Conservation (phyloP, 345 rosid genomes). For the Mercurialis annua region DNA sequence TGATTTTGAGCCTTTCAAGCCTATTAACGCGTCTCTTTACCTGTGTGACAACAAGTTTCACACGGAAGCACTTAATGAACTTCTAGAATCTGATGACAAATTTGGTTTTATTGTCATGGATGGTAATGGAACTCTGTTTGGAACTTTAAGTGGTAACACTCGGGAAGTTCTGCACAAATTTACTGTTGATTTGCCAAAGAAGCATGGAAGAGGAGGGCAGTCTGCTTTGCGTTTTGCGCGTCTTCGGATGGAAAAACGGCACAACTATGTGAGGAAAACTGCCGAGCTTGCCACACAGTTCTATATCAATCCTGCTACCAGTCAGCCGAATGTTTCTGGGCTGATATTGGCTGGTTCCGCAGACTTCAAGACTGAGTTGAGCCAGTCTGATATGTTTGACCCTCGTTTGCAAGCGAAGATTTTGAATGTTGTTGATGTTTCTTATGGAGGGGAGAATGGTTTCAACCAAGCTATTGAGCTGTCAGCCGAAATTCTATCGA, state of each 20-base stretch:
- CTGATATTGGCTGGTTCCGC: slow-evolving; percentile 37
- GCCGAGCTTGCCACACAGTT: slow-evolving; percentile 39
- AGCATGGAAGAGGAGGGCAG: slow-evolving; percentile 49
- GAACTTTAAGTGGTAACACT: slow-evolving; percentile 38
- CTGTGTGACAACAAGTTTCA: slow-evolving; percentile 36
- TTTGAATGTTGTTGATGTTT: slow-evolving; percentile 30
- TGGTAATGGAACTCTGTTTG: slow-evolving; percentile 44
- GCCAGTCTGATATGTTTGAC: slow-evolving; percentile 36
- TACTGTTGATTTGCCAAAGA: slow-evolving; percentile 41
- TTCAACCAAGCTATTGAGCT: slow-evolving; percentile 37
- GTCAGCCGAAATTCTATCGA: slow-evolving; percentile 31
- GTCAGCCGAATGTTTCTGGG: slow-evolving; percentile 28
- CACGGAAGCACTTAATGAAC: slow-evolving; percentile 23
- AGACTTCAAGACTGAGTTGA: slow-evolving; percentile 36
- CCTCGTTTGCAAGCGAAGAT: slow-evolving; percentile 31
- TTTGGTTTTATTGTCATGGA: slow-evolving; percentile 35
- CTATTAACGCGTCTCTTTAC: slow-evolving; percentile 39
- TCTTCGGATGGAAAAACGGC: slow-evolving; percentile 32
- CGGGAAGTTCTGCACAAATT: slow-evolving; percentile 40
- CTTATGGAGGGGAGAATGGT: slow-evolving; percentile 29
- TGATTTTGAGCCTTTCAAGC: slow-evolving; percentile 39
- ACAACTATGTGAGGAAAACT: slow-evolving; percentile 39
- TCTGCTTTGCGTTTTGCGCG: slow-evolving; percentile 43
- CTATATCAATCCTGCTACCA: slow-evolving; percentile 27
- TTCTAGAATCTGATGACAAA: slow-evolving; percentile 26